Evolutionary conservation across 2,329 filamentous ascomycete genomes (phyloP).

Genomic region (Nothopassalora personata): DNA sequence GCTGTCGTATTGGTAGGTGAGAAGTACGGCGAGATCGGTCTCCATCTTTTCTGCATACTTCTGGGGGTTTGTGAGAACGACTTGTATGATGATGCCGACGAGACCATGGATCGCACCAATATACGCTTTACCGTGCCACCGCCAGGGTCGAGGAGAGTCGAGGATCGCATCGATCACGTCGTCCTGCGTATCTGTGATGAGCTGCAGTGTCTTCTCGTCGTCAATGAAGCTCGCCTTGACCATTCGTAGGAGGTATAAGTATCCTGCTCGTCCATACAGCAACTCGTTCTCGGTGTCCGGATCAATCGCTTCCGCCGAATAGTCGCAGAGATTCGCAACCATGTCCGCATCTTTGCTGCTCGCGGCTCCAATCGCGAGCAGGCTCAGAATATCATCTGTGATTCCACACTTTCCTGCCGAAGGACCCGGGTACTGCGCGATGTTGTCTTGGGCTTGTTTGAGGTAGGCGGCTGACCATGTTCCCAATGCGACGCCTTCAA

Average conservation of each 20-base stretch:
- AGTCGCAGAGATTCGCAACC: slow-evolving; percentile 47
- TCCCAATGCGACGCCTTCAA: slow-evolving; percentile 44
- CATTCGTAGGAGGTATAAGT: slow-evolving; percentile 62
- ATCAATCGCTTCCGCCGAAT: slow-evolving; percentile 44
- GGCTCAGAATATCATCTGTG: slow-evolving; percentile 47
- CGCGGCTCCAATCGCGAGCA: slow-evolving; percentile 47
- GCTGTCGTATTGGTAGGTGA: slow-evolving; percentile 55
- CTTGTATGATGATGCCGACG: slow-evolving; percentile 65
- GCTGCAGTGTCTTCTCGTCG: slow-evolving; percentile 46
- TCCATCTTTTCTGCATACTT: slow-evolving; percentile 52
- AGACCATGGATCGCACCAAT: slow-evolving; percentile 63
- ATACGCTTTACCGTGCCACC: slow-evolving; percentile 59
- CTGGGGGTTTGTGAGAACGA: slow-evolving; percentile 54
- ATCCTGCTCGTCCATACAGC: slow-evolving; percentile 62
- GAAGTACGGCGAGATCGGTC: slow-evolving; percentile 49
- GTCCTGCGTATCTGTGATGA: slow-evolving; percentile 49
- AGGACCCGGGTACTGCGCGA: slow-evolving; percentile 46
- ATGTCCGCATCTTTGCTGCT: slow-evolving; percentile 47
- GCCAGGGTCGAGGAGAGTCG: slow-evolving; percentile 53
- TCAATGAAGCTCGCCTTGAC: slow-evolving; percentile 54
- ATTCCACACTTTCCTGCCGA: slow-evolving; percentile 44
- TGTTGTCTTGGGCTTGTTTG: slow-evolving; percentile 46
- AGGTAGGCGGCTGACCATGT: slow-evolving; percentile 49
- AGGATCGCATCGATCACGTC: slow-evolving; percentile 58
- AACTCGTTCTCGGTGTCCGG: slow-evolving; percentile 54